These are phyloP conservation scores for Candida arabinofermentans DNA, from an alignment of 805 yeast species.

Conservation along the genomic window DNA sequence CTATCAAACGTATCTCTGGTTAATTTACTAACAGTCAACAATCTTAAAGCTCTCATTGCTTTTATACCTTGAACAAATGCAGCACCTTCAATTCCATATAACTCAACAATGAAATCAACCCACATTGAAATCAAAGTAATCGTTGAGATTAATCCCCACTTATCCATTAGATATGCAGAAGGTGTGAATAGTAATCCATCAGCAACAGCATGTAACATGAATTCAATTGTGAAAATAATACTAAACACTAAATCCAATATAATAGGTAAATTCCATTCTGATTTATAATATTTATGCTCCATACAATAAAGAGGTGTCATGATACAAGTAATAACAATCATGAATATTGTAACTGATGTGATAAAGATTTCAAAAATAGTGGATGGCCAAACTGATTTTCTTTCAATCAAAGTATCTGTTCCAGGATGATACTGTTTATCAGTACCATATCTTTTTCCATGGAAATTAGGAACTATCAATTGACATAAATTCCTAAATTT, in stretches of 20 bases:
- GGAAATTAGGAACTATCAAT: slow-evolving; percentile 58
- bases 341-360: slow-evolving; percentile 52
- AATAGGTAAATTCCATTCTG: slow-evolving; percentile 54
- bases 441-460: slow-evolving; percentile 56
- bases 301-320: slow-evolving; percentile 67
- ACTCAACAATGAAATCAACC: slow-evolving; percentile 61
- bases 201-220: slow-evolving; percentile 65
- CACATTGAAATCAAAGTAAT: slow-evolving; percentile 67
- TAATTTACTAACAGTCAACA: slow-evolving; percentile 66
- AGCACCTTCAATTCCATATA: slow-evolving; percentile 44
- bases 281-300: slow-evolving; percentile 22
- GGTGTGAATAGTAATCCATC: slow-evolving; percentile 79
- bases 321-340: slow-evolving; percentile 68
- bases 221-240: slow-evolving; percentile 57
- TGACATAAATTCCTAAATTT: slow-evolving; percentile 65
- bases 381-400: slow-evolving; percentile 16
- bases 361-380: slow-evolving; percentile 56
- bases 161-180: slow-evolving; percentile 66
- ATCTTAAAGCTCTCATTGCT: slow-evolving; percentile 75
- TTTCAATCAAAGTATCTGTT: background rate
- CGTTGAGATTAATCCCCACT: slow-evolving; percentile 76
- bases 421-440: background rate
- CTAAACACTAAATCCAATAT: slow-evolving; percentile 54
- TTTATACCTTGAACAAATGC: slow-evolving; percentile 72
- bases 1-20: slow-evolving; percentile 72